Conservation (phyloP, 768 basidiomycete species). For the Boletus speciosus region DNA sequence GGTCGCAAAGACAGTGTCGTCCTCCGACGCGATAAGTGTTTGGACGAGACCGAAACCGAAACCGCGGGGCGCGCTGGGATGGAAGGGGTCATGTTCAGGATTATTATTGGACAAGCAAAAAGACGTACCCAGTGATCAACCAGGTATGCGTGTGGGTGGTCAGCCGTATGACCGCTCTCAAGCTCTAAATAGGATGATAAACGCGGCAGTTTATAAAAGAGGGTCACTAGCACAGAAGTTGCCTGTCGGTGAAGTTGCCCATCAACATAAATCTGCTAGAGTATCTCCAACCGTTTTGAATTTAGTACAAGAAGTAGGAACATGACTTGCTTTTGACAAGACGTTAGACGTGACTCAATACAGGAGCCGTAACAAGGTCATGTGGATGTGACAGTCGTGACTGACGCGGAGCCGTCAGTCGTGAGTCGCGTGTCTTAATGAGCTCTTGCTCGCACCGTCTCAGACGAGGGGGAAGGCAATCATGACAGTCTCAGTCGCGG, state of each 20-base stretch:
- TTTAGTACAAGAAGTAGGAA: not conserved
- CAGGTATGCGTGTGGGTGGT: not conserved
- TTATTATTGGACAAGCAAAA: not conserved
- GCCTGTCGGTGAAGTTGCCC: not conserved
- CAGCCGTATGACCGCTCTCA: not conserved
- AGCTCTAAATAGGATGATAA: not conserved
- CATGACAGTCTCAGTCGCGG: conserved; percentile 19
- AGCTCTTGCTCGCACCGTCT: conserved; percentile 1
- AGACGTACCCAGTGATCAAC: not conserved
- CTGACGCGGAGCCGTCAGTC: conserved; percentile 19
- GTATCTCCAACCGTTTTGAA: not conserved
- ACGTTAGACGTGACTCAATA: not conserved
- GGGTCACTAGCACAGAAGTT: not conserved
- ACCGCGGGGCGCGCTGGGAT: conserved; percentile 23
- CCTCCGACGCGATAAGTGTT: conserved; percentile 20
- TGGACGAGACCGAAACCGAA: conserved; percentile 3
- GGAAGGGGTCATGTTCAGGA: not conserved
- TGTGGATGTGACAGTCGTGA: conserved; percentile 20
- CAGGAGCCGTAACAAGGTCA: conserved; percentile 1
- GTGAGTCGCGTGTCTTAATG: conserved; percentile 12
- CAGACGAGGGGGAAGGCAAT: conserved; percentile 3
- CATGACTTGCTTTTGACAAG: no score
- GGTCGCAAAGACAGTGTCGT: conserved; percentile 29
- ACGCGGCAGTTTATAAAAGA: not conserved
- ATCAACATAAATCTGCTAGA: no score